Evolutionary conservation across 2,329 filamentous ascomycete genomes (phyloP).

Genomic region (Neofusicoccum ribis): DNA sequence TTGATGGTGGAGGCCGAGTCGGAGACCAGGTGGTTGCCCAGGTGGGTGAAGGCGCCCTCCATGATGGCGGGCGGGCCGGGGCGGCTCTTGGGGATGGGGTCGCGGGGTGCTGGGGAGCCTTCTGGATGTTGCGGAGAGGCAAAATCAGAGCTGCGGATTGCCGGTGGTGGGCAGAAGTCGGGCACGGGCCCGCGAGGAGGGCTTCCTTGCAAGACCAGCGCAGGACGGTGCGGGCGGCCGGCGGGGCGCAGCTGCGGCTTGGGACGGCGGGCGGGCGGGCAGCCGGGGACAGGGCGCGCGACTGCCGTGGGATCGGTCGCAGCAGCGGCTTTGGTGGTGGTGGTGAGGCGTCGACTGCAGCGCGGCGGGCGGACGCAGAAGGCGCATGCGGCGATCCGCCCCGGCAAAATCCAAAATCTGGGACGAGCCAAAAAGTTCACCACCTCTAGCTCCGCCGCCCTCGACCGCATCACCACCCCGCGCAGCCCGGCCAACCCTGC

Average conservation of each 20-base stretch:
- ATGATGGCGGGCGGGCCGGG: slow-evolving; percentile 47
- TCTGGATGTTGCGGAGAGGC: slow-evolving; percentile 11
- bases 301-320: neutral
- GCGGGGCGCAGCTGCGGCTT: neutral
- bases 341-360: neutral
- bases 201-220: neutral
- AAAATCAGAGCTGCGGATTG: slow-evolving; percentile 19
- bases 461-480: neutral
- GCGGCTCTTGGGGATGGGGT: slow-evolving; percentile 21
- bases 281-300: neutral
- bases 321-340: neutral
- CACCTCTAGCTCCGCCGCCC: neutral
- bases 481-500: neutral
- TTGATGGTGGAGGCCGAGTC: slow-evolving; percentile 86
- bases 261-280: neutral
- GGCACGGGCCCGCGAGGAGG: slow-evolving; percentile 3
- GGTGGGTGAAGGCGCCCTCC: slow-evolving; percentile 86
- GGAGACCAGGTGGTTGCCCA: slow-evolving; percentile 82
- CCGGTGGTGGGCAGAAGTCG: slow-evolving; percentile 18
- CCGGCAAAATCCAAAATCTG: slow-evolving; percentile 1
- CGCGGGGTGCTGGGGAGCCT: slow-evolving; percentile 13
- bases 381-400: slow-evolving; percentile 15
- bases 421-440: slow-evolving; percentile 18
- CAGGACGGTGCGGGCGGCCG: neutral
- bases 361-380: slow-evolving; percentile 1